Conservation (phyloP, 345 rosid species). For the Hypericum perforatum region DNA sequence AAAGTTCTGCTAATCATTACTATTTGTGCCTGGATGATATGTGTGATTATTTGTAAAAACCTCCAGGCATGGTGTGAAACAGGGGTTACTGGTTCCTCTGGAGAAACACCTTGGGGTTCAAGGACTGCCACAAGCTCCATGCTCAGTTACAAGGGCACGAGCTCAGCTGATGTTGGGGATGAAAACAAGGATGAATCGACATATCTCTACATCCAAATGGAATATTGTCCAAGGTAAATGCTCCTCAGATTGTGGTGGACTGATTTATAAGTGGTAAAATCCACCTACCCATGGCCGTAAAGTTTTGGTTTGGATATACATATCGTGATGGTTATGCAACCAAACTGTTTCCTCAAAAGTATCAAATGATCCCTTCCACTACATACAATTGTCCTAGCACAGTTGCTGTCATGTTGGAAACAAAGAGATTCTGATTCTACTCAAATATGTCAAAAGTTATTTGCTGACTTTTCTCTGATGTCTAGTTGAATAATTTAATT, state of each 20-base stretch:
- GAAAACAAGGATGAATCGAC: constrained; percentile 67
- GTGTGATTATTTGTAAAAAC: constrained; percentile 22
- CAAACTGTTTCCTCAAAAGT: no score
- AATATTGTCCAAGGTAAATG: constrained; percentile 81
- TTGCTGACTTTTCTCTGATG: no score
- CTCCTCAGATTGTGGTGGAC: background rate
- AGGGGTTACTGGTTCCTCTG: constrained; percentile 58
- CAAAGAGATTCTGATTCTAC: no score
- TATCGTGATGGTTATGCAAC: no score
- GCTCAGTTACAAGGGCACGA: constrained; percentile 44
- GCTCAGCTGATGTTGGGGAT: constrained; percentile 48
- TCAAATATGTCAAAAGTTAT: no score
- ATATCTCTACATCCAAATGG: constrained; percentile 93
- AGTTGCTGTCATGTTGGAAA: no score
- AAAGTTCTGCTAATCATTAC: background rate
- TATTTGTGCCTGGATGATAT: constrained; percentile 10
- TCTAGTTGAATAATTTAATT: background rate
- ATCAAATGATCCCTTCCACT: no score
- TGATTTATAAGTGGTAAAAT: no score
- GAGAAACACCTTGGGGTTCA: constrained; percentile 62
- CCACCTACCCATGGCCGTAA: no score
- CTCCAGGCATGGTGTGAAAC: constrained; percentile 95
- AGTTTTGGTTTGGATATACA: no score
- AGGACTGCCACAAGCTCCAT: constrained; percentile 62
- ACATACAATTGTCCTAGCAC: no score